These are phyloP conservation scores for Metschnikowia drakensbergensis DNA, from an alignment of 805 yeast species.

Conservation along the genomic window DNA sequence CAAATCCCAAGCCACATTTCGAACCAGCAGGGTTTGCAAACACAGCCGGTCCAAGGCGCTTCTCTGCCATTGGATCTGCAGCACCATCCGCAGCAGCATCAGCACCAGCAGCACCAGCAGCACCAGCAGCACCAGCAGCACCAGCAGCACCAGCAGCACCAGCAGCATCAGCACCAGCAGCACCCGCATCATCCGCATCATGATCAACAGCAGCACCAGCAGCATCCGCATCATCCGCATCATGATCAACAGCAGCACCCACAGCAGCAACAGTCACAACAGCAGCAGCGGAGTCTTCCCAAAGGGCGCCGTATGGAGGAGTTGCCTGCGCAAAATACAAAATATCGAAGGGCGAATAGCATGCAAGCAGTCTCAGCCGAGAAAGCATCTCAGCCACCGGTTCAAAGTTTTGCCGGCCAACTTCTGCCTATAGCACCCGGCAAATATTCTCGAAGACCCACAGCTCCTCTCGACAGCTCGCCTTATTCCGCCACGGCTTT, in stretches of 20 bases:
- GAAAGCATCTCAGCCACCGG: not conserved
- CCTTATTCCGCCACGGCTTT: slow-evolving; percentile 46
- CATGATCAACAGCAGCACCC: not conserved
- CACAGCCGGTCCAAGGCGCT: not conserved
- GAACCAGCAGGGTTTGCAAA: not conserved
- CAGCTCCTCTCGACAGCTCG: slow-evolving; percentile 28
- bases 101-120: slow-evolving; percentile 1
- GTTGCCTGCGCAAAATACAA: not conserved
- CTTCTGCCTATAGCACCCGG: not conserved
- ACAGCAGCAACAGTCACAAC: not conserved
- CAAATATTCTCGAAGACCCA: not conserved
- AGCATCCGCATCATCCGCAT: not conserved
- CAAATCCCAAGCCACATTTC: not conserved
- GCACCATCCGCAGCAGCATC: slow-evolving; percentile 5
- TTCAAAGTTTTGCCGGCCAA: slow-evolving; percentile 8
- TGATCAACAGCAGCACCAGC: slow-evolving; percentile 1
- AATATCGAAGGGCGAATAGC: slow-evolving; percentile 1
- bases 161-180: slow-evolving; percentile 2
- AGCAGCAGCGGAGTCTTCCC: not conserved
- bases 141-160: slow-evolving; percentile 1
- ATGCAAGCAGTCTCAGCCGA: not conserved
- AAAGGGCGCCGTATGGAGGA: slow-evolving; percentile 1
- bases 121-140: not conserved
- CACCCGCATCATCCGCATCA: not conserved
- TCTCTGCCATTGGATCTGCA: slow-evolving; percentile 4